Evolutionary conservation across 305 asterid species (phyloP), one percentile per base, ranked within the genome.

Genomic region (Solanum chacoense): DNA sequence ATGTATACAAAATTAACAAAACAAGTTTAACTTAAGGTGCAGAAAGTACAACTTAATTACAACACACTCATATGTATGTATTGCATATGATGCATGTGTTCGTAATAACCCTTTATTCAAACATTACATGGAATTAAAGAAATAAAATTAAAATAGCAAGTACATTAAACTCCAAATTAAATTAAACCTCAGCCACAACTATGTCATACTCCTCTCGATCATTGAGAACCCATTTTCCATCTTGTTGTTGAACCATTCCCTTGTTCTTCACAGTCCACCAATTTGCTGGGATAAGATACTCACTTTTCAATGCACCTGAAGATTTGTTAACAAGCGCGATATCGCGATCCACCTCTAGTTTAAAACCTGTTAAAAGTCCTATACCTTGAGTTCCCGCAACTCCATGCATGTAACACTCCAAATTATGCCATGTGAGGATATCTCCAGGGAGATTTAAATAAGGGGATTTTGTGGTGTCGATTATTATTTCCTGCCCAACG

Each of bases 241-340:
- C 88, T 2, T 34, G 73, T 55, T 26, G 86, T 85, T 92, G 98
- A 89, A 94, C 92, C 95, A 95, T 93, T 8, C 98, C 97, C 83
- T 91, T 94, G 72, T 92, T 91, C 91, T 91, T 87, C 28, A 81
- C 40, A 18, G 71, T 34, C 94, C 94, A 32, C 91, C 74, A 69
- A 92, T 89, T 31, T 10, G 3, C 40, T 1, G 95, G 95, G 29
- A 91, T 79, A 18, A 84, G 38, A 50, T 90, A 80, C 28, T 92
- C 85, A 63, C 89, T 93, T 86, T 91, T 91, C 32, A 94, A 38
- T 7, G 84, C 90, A 71, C 74, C 36, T 22, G 88, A 8, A 40
- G 42, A 69, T 90, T 94, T 95, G 83, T 94, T 93, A 9, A 90
- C 91, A 26, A 92, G 94, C 0, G 91, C 79, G 14, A 94, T 20